A percentile compares a stretch with the other conserved stretches of the same genome.
Conservation (phyloP, 257 asterid genomes). For the Mentha longifolia region DNA sequence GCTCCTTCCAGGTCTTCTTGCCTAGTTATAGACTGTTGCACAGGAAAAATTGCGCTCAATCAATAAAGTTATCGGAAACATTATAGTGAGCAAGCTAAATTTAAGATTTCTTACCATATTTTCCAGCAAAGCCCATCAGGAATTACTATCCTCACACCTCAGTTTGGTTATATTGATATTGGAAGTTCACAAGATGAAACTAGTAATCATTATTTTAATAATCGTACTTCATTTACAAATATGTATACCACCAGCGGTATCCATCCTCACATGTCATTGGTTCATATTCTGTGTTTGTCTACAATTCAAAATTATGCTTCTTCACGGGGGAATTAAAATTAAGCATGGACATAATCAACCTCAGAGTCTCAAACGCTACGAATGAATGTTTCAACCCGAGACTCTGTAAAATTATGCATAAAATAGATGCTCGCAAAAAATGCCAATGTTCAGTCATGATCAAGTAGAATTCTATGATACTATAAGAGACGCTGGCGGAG, state of each 20-base stretch:
- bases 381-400: too few species aligned
- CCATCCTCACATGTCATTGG: background rate
- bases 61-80: constrained; percentile 18
- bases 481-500: too few species aligned
- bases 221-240: background rate
- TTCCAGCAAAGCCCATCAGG: constrained; percentile 74
- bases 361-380: too few species aligned
- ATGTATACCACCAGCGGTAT: background rate
- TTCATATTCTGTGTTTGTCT: too few species aligned
- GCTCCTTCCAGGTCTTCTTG: constrained; percentile 45
- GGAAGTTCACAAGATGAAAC: background rate
- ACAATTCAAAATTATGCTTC: background rate
- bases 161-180: constrained; percentile 20
- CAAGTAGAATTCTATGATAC: too few species aligned
- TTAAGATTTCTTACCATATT: constrained; percentile 53
- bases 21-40: constrained; percentile 48
- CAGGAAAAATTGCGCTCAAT: constrained; percentile 5
- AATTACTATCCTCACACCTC: constrained; percentile 54
- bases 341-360: too few species aligned
- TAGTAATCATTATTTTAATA: background rate
- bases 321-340: too few species aligned
- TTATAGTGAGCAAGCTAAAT: background rate
- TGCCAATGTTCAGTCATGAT: too few species aligned
- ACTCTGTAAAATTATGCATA: too few species aligned
- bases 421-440: too few species aligned